A percentile compares a stretch with the other conserved stretches of the same genome.
Evolutionary conservation across 495 filamentous ascomycete species (phyloP).

Genomic region (Penicillium paradoxum): DNA sequence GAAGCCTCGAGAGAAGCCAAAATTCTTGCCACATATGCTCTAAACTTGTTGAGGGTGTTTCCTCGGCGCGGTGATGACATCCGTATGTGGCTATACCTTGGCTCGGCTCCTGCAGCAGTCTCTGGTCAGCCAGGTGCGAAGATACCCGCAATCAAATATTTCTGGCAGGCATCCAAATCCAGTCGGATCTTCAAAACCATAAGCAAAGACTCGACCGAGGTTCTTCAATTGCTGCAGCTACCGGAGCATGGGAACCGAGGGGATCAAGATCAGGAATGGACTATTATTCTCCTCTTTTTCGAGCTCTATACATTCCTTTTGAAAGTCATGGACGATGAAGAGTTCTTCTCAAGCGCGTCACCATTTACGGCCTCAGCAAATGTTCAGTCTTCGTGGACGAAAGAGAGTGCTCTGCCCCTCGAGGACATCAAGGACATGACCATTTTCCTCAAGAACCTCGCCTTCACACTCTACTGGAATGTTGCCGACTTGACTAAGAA

Average conservation of each 20-base stretch:
- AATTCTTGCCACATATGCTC: constrained; percentile 76
- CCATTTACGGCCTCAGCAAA: constrained; percentile 33
- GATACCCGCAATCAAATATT: constrained; percentile 76
- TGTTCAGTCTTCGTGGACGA: constrained; percentile 43
- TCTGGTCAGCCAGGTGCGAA: constrained; percentile 36
- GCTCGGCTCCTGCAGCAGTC: constrained; percentile 53
- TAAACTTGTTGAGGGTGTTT: constrained; percentile 83
- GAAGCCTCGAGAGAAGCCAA: constrained; percentile 56
- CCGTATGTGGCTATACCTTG: constrained; percentile 88
- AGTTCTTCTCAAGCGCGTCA: constrained; percentile 44
- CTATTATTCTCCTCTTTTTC: constrained; percentile 81
- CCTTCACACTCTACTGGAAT: constrained; percentile 86
- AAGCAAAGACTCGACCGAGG: constrained; percentile 50
- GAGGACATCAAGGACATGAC: constrained; percentile 68
- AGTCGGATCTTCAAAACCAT: constrained; percentile 66
- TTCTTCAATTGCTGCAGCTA: constrained; percentile 53
- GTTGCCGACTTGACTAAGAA: constrained; percentile 59
- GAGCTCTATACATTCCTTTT: constrained; percentile 91
- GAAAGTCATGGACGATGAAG: constrained; percentile 88
- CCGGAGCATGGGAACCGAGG: constrained; percentile 20
- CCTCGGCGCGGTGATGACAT: constrained; percentile 81
- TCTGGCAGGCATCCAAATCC: constrained; percentile 72
- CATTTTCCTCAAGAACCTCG: constrained; percentile 86
- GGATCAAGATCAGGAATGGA: constrained; percentile 71
- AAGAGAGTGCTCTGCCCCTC: constrained; percentile 66